phyloP scores from a whole-genome alignment of 805 yeast species.

The Komagataella populi region DNA sequence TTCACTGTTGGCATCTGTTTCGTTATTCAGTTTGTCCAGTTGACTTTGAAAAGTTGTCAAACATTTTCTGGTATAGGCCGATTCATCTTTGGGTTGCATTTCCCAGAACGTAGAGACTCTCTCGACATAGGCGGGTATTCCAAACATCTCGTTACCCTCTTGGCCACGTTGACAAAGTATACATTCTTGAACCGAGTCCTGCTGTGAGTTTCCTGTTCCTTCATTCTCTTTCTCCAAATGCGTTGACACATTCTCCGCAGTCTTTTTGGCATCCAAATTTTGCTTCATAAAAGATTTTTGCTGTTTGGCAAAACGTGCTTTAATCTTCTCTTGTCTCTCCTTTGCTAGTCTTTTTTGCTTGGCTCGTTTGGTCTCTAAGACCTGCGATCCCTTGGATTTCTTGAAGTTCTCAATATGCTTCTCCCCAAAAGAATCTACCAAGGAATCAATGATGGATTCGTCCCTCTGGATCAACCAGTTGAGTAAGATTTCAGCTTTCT shows the following conservation, averaged over 20 bases:
- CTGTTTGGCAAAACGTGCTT: constrained; percentile 49
- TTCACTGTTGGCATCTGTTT: neutral
- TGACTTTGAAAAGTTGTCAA: neutral
- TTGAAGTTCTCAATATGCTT: constrained; percentile 35
- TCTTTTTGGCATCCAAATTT: constrained; percentile 10
- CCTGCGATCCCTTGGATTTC: constrained; percentile 20
- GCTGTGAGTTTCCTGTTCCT: constrained; percentile 5
- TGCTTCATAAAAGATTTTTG: constrained; percentile 27
- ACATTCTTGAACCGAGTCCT: constrained; percentile 26
- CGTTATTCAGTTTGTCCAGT: neutral
- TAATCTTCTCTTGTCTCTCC: constrained; percentile 44
- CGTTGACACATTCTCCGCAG: constrained; percentile 11
- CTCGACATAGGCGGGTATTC: constrained; percentile 39
- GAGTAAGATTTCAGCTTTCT: constrained; percentile 45
- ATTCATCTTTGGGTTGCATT: constrained; percentile 16
- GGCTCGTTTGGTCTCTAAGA: constrained; percentile 40
- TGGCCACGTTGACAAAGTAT: constrained; percentile 47
- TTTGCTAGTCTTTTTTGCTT: constrained; percentile 43
- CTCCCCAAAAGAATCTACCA: constrained; percentile 45
- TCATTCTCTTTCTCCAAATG: constrained; percentile 9
- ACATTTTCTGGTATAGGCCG: constrained; percentile 6
- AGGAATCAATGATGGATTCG: constrained; percentile 32
- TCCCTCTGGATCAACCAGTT: constrained; percentile 36
- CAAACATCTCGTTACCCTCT: constrained; percentile 31
- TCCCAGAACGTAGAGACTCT: constrained; percentile 36